Percentiles rank a stretch among this genome's conserved stretches.
Evolutionary conservation across 176 grass and related monocot species (phyloP).

Genomic region (Avena sativa): DNA sequence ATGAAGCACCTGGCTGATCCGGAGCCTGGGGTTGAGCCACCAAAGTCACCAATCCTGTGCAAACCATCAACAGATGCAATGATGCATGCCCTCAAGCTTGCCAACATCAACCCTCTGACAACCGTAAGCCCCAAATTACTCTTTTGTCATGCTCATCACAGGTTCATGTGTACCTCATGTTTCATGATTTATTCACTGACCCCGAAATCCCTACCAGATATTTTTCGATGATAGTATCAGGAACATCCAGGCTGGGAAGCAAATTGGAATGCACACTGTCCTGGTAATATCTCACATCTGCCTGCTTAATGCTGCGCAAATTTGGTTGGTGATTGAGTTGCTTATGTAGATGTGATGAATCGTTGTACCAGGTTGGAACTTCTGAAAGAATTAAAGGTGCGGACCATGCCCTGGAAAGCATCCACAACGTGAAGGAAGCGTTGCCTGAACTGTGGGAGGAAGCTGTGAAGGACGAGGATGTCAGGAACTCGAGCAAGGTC

Average conservation of each 20-base stretch:
- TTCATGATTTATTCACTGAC: neutral
- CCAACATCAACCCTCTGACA: constrained; percentile 67
- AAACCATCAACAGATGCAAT: constrained; percentile 84
- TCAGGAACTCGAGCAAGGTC: constrained; percentile 67
- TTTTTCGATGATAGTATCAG: constrained; percentile 84
- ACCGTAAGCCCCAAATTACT: constrained; percentile 59
- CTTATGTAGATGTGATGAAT: constrained; percentile 11
- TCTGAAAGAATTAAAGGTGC: constrained; percentile 75
- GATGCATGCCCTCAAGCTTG: constrained; percentile 68
- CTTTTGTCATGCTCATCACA: neutral
- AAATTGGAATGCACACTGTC: constrained; percentile 65
- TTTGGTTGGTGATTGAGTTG: neutral
- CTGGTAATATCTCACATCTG: constrained; percentile 35
- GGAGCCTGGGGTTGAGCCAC: constrained; percentile 54
- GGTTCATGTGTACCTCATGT: neutral
- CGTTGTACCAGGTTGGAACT: constrained; percentile 66
- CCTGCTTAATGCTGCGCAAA: neutral
- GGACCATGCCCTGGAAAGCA: constrained; percentile 80
- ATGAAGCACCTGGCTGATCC: constrained; percentile 61
- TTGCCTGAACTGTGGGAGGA: constrained; percentile 87
- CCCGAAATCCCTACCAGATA: constrained; percentile 53
- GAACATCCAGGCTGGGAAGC: constrained; percentile 84
- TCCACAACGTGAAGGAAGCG: constrained; percentile 88
- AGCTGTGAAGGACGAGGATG: constrained; percentile 70
- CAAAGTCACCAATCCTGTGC: constrained; percentile 75